phyloP scores from a whole-genome alignment of 192 early-diverging fungal species.

The Dimargaris verticillata region DNA sequence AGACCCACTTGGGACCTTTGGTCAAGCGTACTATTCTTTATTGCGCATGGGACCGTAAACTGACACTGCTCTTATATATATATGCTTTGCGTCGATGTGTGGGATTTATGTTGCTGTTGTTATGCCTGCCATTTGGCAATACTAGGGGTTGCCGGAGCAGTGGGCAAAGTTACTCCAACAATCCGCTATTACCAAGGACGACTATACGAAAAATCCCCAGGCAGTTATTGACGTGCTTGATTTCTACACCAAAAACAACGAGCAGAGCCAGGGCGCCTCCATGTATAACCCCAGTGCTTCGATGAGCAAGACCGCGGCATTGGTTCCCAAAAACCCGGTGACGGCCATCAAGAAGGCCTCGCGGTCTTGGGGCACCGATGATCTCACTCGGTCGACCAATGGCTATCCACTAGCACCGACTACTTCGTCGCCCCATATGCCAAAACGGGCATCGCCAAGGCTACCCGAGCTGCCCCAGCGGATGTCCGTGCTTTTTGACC shows the following conservation, averaged over 20 bases:
- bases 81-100: neutral
- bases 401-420: slow-evolving; percentile 13
- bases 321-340: slow-evolving; percentile 14
- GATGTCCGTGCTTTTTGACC: slow-evolving; percentile 15
- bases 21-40: too few relatives aligned
- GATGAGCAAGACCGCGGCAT: slow-evolving; percentile 36
- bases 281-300: slow-evolving; percentile 11
- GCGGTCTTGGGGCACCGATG: slow-evolving; percentile 12
- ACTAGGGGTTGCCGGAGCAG: slow-evolving; percentile 78
- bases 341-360: slow-evolving; percentile 17
- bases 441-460: slow-evolving; percentile 6
- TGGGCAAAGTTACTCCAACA: slow-evolving; percentile 88
- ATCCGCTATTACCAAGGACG: slow-evolving; percentile 90
- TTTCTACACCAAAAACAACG: slow-evolving; percentile 84
- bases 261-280: slow-evolving; percentile 21
- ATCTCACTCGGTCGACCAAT: slow-evolving; percentile 10
- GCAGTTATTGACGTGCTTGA: slow-evolving; percentile 94
- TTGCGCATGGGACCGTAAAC: too few relatives aligned
- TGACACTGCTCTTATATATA: too few relatives aligned
- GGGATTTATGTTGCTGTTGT: neutral
- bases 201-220: slow-evolving; percentile 95
- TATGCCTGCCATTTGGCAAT: slow-evolving; percentile 10
- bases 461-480: slow-evolving; percentile 17
- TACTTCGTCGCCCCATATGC: slow-evolving; percentile 7
- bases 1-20: too few relatives aligned